Base-by-base conservation (phyloP, 805 yeast species). In the Grigorovia humatica region DNA sequence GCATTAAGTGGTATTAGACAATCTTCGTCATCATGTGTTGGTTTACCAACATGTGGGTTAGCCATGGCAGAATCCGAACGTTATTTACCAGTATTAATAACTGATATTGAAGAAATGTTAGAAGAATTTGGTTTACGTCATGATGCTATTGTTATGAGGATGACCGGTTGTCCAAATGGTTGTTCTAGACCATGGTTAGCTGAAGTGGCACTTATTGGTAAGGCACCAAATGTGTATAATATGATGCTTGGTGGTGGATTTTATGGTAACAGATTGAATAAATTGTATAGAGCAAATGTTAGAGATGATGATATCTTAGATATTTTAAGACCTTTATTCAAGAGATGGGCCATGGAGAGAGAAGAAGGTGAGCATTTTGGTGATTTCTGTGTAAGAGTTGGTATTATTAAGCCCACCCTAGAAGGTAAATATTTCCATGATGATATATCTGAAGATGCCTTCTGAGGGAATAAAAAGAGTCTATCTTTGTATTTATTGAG, bases 1-100 rank as follows among this genome's bases (percentile, higher is more conserved):
- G 78, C 82, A 57, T 85, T 82, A 70, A 82, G 95, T 51, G 95
- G 85, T 3, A 75, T 91, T 63, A 81, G 98, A 69, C 76, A 88
- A 53, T 84, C 96, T 9, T 88, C 96, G 8, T 89, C 96, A 27
- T 95, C 98, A 0, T 91, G 98, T 79, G 98, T 91, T 53, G 97
- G 96, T 1, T 83, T 91, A 79, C 98, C 98, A 59, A 91, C 98
- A 1, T 91, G 98, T 80, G 98, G 98, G 59, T 79, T 91, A 64
- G 98, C 98, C 18, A 89, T 91, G 97, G 98, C 98, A 38, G 98
- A 91, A 73, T 85, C 95, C 51, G 98, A 91, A 74, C 82, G 98
- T 66, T 74, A 72, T 52, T 75, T 91, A 62, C 98, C 98, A 9
- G 83, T 76, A 48, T 76, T 91, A 61, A 79, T 91, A 59, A 69